phyloP scores from a whole-genome alignment of 2,329 filamentous ascomycete genomes.

The Verticillium albo-atrum region DNA sequence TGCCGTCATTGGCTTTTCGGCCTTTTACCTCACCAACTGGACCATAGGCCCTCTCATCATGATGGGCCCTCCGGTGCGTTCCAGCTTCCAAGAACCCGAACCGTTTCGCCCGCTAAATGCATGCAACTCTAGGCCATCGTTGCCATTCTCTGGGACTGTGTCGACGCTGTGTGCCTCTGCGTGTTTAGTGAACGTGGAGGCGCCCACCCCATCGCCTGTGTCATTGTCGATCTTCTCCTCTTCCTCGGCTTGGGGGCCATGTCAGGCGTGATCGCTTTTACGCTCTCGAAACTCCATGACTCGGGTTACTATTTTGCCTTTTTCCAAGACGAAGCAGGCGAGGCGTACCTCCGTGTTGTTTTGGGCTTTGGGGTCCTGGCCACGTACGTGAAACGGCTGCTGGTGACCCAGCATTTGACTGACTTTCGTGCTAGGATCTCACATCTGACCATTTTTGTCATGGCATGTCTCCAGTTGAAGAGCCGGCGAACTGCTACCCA shows the following conservation, averaged over 20 bases:
- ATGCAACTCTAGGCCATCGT: neutral
- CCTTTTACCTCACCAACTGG: slow-evolving; percentile 7
- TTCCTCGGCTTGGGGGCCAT: slow-evolving; percentile 9
- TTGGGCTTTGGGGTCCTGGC: slow-evolving; percentile 9
- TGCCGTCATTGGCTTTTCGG: slow-evolving; percentile 4
- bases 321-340: slow-evolving; percentile 6
- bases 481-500: neutral
- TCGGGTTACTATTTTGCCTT: slow-evolving; percentile 13
- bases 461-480: neutral
- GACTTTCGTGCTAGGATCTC: neutral
- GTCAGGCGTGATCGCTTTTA: slow-evolving; percentile 9
- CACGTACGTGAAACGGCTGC: slow-evolving; percentile 4
- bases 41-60: slow-evolving; percentile 11
- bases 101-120: neutral
- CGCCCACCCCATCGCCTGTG: slow-evolving; percentile 6
- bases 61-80: slow-evolving; percentile 11
- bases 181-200: neutral
- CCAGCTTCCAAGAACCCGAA: neutral
- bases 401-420: neutral
- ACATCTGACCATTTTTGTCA: neutral
- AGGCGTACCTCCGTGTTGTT: slow-evolving; percentile 6
- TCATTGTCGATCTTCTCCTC: slow-evolving; percentile 9
- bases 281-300: slow-evolving; percentile 9
- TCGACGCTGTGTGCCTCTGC: slow-evolving; percentile 7
- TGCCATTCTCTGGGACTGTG: slow-evolving; percentile 7